These are phyloP conservation scores for Rossbeevera mucosa DNA, from an alignment of 768 basidiomycete genomes.

Conservation along the genomic window DNA sequence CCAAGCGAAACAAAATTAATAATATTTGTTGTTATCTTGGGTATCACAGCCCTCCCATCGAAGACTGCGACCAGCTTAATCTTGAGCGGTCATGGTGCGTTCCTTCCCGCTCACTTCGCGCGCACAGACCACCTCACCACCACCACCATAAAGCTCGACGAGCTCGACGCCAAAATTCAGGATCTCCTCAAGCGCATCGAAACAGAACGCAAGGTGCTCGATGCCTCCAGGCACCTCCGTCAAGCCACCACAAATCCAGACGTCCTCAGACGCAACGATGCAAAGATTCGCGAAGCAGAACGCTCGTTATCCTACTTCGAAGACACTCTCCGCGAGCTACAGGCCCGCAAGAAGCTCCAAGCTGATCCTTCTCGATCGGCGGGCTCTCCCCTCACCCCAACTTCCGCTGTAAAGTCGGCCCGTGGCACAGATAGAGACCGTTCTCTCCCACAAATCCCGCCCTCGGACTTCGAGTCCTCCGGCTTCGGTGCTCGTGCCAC, in stretches of 20 bases:
- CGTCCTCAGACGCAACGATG: slow-evolving; percentile 75
- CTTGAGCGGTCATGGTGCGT: slow-evolving; percentile 30
- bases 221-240: slow-evolving; percentile 73
- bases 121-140: slow-evolving; percentile 3
- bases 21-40: slow-evolving; percentile 18
- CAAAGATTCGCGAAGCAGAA: slow-evolving; percentile 83
- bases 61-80: slow-evolving; percentile 20
- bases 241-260: slow-evolving; percentile 84
- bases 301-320: slow-evolving; percentile 84
- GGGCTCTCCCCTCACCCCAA: slow-evolving; percentile 31
- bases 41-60: slow-evolving; percentile 22
- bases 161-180: slow-evolving; percentile 91
- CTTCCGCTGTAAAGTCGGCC: slow-evolving; percentile 13
- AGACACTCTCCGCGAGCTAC: slow-evolving; percentile 76
- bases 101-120: slow-evolving; percentile 8
- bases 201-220: slow-evolving; percentile 89
- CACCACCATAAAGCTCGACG: slow-evolving; percentile 32
- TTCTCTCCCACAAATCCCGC: slow-evolving; percentile 44
- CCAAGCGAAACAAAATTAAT: slow-evolving; percentile 25
- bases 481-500: slow-evolving; percentile 31
- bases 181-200: slow-evolving; percentile 87
- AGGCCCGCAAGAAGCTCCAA: slow-evolving; percentile 67
- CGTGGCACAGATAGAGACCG: slow-evolving; percentile 31
- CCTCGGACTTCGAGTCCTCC: slow-evolving; percentile 43
- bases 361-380: slow-evolving; percentile 55